phyloP scores from a whole-genome alignment of 257 asterid genomes.

The Solanum lycopersicoides region DNA sequence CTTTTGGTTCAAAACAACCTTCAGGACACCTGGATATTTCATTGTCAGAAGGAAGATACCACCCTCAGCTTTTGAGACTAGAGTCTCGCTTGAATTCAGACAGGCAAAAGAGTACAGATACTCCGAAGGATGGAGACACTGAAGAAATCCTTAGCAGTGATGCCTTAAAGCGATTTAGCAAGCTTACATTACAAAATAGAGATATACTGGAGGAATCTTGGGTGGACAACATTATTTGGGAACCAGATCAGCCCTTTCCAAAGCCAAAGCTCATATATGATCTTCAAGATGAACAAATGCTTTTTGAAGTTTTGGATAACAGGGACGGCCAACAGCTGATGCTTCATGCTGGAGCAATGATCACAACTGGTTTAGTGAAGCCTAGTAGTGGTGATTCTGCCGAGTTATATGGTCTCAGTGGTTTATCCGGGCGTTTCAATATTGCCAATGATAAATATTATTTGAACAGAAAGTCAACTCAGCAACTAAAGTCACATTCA shows the following conservation, averaged over 20 bases:
- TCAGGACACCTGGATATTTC: slow-evolving; percentile 15
- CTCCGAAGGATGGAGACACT: slow-evolving; percentile 28
- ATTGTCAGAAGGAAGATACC: slow-evolving; percentile 22
- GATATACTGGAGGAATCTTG: slow-evolving; percentile 78
- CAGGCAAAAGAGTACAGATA: slow-evolving; percentile 19
- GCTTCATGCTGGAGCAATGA: slow-evolving; percentile 97
- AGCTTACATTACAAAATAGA: slow-evolving; percentile 64
- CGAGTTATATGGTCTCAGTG: slow-evolving; percentile 63
- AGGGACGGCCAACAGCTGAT: slow-evolving; percentile 48
- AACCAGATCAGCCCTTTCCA: slow-evolving; percentile 44
- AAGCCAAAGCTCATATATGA: slow-evolving; percentile 85
- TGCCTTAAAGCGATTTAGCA: slow-evolving; percentile 58
- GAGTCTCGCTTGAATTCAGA: slow-evolving; percentile 48
- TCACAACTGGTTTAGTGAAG: slow-evolving; percentile 49
- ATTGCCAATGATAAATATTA: slow-evolving; percentile 93
- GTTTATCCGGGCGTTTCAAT: slow-evolving; percentile 56
- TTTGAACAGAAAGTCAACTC: slow-evolving; percentile 84
- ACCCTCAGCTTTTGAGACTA: slow-evolving; percentile 86
- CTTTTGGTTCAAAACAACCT: slow-evolving; percentile 43
- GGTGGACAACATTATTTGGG: slow-evolving; percentile 86
- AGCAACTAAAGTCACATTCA: slow-evolving; percentile 85
- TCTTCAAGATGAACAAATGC: slow-evolving; percentile 97
- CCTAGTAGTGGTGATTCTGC: slow-evolving; percentile 44
- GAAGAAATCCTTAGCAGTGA: slow-evolving; percentile 33
- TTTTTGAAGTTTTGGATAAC: slow-evolving; percentile 72